phyloP scores from a whole-genome alignment of 78 protist species.

The Chrysochromulina tobinii region DNA sequence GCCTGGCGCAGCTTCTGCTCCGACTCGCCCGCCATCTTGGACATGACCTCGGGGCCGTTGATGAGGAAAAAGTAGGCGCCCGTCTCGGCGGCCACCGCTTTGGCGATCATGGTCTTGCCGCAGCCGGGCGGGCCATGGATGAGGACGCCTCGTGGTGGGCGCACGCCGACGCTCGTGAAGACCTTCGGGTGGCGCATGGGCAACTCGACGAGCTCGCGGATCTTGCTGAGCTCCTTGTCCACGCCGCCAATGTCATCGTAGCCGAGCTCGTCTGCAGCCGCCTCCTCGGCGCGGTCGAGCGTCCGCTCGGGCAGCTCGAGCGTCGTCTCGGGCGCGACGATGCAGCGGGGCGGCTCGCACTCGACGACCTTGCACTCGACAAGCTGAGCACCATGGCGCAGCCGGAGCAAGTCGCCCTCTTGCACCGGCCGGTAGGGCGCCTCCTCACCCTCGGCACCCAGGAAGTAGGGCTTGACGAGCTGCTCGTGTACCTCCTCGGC shows the following conservation, averaged over 20 bases:
- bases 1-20: conserved; percentile 98
- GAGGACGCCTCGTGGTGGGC: conserved; percentile 93
- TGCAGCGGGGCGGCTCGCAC: conserved; percentile 83
- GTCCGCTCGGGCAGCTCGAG: conserved; percentile 99
- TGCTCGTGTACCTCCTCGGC: conserved; percentile 96
- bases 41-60: conserved; percentile 99
- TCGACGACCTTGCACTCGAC: conserved; percentile 99
- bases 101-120: conserved; percentile 99
- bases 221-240: conserved; percentile 97
- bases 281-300: conserved; percentile 95
- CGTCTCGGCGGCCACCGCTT: conserved; percentile 99
- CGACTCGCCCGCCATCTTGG: conserved; percentile 96
- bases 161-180: conserved; percentile 90
- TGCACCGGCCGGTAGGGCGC: conserved; percentile 96
- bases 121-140: conserved; percentile 99
- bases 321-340: conserved; percentile 11
- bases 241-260: conserved; percentile 99
- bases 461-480: conserved; percentile 96
- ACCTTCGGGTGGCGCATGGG: conserved; percentile 99
- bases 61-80: conserved; percentile 99
- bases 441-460: conserved; percentile 62
- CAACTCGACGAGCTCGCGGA: conserved; percentile 94
- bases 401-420: conserved; percentile 71
- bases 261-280: conserved; percentile 73
- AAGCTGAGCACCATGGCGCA: conserved; percentile 3